These are phyloP conservation scores for Malassezia nana DNA, from an alignment of 1,284 basidiomycete species.

Conservation along the genomic window DNA sequence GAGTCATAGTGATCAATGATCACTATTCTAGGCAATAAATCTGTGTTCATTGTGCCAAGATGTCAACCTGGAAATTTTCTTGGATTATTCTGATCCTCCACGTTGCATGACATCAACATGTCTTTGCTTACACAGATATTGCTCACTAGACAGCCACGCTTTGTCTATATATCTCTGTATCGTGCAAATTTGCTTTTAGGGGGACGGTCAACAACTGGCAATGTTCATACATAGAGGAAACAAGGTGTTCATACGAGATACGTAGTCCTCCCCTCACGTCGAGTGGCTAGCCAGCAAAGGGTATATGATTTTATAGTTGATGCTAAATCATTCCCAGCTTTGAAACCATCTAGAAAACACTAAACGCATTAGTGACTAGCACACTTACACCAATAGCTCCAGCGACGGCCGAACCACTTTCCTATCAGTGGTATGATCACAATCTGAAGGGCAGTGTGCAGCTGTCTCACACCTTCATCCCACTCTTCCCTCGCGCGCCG, in stretches of 20 bases:
- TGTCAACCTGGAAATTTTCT: background rate
- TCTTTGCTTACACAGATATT: no score
- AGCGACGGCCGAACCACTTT: slow-evolving; percentile 73
- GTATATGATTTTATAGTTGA: background rate
- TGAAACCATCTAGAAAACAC: slow-evolving; percentile 10
- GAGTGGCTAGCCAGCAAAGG: background rate
- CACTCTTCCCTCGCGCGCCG: slow-evolving; percentile 73
- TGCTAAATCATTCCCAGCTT: background rate
- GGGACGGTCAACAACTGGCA: no score
- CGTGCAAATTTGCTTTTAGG: no score
- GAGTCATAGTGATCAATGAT: slow-evolving; percentile 46
- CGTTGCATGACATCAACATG: background rate
- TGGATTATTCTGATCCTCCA: background rate
- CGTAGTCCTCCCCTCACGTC: no score
- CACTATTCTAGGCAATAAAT: slow-evolving; percentile 32
- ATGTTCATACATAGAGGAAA: background rate
- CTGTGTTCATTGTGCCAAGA: slow-evolving; percentile 1
- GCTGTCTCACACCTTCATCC: slow-evolving; percentile 75
- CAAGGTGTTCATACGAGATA: no score
- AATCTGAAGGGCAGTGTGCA: slow-evolving; percentile 67
- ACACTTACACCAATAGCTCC: slow-evolving; percentile 60
- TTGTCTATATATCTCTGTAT: no score
- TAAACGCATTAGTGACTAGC: background rate
- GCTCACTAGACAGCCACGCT: no score
- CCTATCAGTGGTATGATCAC: slow-evolving; percentile 75